phyloP scores from a whole-genome alignment of 1,139 yeast genomes.

The Suhomyces terraborum region DNA sequence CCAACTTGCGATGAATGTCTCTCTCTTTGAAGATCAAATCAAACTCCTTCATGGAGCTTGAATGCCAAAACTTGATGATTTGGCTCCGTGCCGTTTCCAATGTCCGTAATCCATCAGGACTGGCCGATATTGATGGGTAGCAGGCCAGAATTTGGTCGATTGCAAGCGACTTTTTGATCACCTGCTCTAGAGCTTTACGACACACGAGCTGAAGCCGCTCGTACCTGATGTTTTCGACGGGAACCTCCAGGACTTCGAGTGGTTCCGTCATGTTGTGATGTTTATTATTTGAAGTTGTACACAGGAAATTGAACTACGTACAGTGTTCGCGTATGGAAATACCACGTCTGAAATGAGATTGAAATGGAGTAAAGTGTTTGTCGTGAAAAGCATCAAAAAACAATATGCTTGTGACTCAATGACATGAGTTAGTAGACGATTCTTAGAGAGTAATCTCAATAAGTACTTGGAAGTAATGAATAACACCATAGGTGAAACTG shows the following conservation, averaged over 20 bases:
- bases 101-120: slow-evolving; percentile 52
- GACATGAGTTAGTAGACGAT: too few relatives aligned
- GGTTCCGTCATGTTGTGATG: slow-evolving; percentile 5
- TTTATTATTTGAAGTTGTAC: neutral
- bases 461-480: neutral
- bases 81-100: slow-evolving; percentile 63
- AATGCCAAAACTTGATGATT: slow-evolving; percentile 61
- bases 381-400: too few relatives aligned
- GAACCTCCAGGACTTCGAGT: neutral
- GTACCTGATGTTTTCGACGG: slow-evolving; percentile 47
- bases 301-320: too few relatives aligned
- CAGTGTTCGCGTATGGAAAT: too few relatives aligned
- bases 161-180: slow-evolving; percentile 58
- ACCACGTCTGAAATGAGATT: too few relatives aligned
- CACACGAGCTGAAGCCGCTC: slow-evolving; percentile 58
- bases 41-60: slow-evolving; percentile 62
- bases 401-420: too few relatives aligned
- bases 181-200: slow-evolving; percentile 67
- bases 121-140: slow-evolving; percentile 59
- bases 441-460: too few relatives aligned
- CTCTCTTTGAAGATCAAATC: slow-evolving; percentile 66
- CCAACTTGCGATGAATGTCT: slow-evolving; percentile 54
- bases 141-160: slow-evolving; percentile 64
- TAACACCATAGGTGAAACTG: neutral
- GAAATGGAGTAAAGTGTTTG: too few relatives aligned